Evolutionary conservation across 2,329 filamentous ascomycete genomes (phyloP).

Genomic region (Exophiala sp.): DNA sequence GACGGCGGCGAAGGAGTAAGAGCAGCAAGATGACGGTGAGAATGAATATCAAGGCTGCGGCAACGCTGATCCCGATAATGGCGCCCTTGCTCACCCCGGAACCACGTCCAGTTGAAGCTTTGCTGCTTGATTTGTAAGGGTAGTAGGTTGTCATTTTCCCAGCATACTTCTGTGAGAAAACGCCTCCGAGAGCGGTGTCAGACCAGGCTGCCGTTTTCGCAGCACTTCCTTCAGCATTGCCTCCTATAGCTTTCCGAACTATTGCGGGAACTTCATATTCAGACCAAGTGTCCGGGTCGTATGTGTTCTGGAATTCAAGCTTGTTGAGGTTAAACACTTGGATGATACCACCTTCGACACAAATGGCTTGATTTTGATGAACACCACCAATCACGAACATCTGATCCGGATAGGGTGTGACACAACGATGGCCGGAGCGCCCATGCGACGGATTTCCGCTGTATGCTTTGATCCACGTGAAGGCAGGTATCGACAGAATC

Average conservation of each 20-base stretch:
- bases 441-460: slow-evolving; percentile 32
- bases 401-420: slow-evolving; percentile 45
- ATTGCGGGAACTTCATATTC: slow-evolving; percentile 32
- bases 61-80: slow-evolving; percentile 58
- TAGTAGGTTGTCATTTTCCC: slow-evolving; percentile 53
- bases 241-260: slow-evolving; percentile 34
- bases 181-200: slow-evolving; percentile 40
- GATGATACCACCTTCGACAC: slow-evolving; percentile 34
- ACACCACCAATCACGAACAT: slow-evolving; percentile 39
- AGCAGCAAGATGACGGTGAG: slow-evolving; percentile 48
- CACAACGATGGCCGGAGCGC: slow-evolving; percentile 33
- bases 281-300: slow-evolving; percentile 31
- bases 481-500: slow-evolving; percentile 35
- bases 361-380: slow-evolving; percentile 22
- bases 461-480: slow-evolving; percentile 33
- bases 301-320: slow-evolving; percentile 32
- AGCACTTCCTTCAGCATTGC: slow-evolving; percentile 34
- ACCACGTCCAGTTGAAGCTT: background rate
- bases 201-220: slow-evolving; percentile 24
- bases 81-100: slow-evolving; percentile 39
- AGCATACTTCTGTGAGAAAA: slow-evolving; percentile 55
- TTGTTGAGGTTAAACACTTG: slow-evolving; percentile 43
- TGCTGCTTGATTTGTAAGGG: slow-evolving; percentile 46
- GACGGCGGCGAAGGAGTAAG: slow-evolving; percentile 47
- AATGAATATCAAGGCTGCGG: slow-evolving; percentile 54